Conservation (phyloP, 495 filamentous ascomycete species). For the Aspergillus baeticus region DNA sequence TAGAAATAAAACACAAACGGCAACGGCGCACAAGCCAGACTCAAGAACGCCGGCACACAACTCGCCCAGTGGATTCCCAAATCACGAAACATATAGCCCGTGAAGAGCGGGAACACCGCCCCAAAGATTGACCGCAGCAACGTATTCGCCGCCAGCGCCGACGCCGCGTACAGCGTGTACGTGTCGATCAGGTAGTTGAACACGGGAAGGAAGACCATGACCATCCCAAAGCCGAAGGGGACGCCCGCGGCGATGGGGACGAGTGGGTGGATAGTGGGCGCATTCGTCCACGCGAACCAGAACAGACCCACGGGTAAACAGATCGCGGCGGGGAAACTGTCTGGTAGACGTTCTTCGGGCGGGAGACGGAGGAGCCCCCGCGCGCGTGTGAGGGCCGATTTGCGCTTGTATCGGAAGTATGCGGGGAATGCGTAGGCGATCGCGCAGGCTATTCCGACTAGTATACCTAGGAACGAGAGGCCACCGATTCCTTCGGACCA, state of each 20-base stretch:
- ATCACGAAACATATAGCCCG: slow-evolving; percentile 68
- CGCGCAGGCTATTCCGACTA: slow-evolving; percentile 74
- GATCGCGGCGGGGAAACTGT: slow-evolving; percentile 38
- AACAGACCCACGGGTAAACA: slow-evolving; percentile 53
- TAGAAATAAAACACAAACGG: slow-evolving; percentile 68
- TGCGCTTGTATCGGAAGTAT: slow-evolving; percentile 42
- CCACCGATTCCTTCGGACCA: slow-evolving; percentile 72
- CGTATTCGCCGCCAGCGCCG: slow-evolving; percentile 73
- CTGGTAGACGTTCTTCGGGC: slow-evolving; percentile 48
- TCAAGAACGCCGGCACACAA: slow-evolving; percentile 72
- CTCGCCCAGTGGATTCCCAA: slow-evolving; percentile 82
- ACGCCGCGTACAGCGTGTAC: slow-evolving; percentile 78
- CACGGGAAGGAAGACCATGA: slow-evolving; percentile 69
- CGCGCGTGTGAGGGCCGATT: slow-evolving; percentile 25
- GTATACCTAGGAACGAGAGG: slow-evolving; percentile 79
- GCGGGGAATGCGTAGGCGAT: slow-evolving; percentile 46
- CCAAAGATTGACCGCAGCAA: slow-evolving; percentile 69
- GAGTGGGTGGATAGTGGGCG: slow-evolving; percentile 64
- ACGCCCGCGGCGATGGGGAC: slow-evolving; percentile 61
- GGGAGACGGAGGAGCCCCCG: slow-evolving; percentile 32
- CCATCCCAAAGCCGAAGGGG: slow-evolving; percentile 72
- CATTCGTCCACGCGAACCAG: slow-evolving; percentile 68
- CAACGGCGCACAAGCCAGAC: slow-evolving; percentile 71
- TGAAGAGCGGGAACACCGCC: slow-evolving; percentile 84
- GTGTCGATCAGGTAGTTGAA: slow-evolving; percentile 78